Conservation (phyloP, 352 stramenopile genomes). For the Globisporangium paroecandrum region DNA sequence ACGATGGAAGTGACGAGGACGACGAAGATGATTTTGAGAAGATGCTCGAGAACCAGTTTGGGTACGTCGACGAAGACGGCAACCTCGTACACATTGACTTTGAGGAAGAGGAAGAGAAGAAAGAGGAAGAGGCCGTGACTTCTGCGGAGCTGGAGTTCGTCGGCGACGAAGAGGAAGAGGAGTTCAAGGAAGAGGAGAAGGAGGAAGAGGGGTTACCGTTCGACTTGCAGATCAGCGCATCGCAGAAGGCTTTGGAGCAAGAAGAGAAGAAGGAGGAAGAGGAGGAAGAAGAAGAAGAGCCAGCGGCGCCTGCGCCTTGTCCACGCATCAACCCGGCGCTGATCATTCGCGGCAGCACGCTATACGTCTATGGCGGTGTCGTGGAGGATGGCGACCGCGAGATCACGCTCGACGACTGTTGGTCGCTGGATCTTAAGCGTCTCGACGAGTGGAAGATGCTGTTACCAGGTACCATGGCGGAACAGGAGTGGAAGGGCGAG, state of each 20-base stretch:
- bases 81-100: slow-evolving; percentile 96
- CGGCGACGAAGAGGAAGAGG: slow-evolving; percentile 21
- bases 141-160: not conserved
- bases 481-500: slow-evolving; percentile 90
- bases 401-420: slow-evolving; percentile 95
- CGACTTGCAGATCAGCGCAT: not conserved
- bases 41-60: slow-evolving; percentile 92
- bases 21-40: slow-evolving; percentile 80
- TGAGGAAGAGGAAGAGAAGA: slow-evolving; percentile 49
- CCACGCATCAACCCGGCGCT: slow-evolving; percentile 86
- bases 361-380: slow-evolving; percentile 94
- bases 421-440: slow-evolving; percentile 92
- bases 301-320: slow-evolving; percentile 43
- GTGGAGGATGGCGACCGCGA: slow-evolving; percentile 93
- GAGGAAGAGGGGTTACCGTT: slow-evolving; percentile 20
- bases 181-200: slow-evolving; percentile 36
- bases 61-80: slow-evolving; percentile 93
- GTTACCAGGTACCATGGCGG: slow-evolving; percentile 89
- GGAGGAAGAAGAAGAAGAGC: slow-evolving; percentile 26
- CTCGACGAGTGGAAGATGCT: slow-evolving; percentile 92
- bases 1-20: slow-evolving; percentile 36
- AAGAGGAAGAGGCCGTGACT: slow-evolving; percentile 14
- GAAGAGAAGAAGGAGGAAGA: slow-evolving; percentile 20
- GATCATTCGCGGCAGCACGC: slow-evolving; percentile 84
- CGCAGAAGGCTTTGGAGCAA: not conserved